These are phyloP conservation scores for Begonia peltatifolia DNA, from an alignment of 306 rosid species.

Conservation along the genomic window DNA sequence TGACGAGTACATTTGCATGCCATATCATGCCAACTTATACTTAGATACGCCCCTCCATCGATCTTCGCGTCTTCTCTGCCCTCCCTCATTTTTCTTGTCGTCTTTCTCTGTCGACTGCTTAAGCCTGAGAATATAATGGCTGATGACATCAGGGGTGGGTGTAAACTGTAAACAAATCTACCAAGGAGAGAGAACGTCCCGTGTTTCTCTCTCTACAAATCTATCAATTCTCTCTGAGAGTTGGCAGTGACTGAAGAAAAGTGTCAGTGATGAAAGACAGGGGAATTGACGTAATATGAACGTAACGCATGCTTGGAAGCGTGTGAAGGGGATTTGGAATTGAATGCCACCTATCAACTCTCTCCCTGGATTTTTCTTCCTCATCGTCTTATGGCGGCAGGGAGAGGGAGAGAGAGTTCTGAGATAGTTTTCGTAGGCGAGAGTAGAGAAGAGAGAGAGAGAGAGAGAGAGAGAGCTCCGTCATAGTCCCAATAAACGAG, in stretches of 20 bases:
- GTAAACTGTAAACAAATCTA: constrained; percentile 32
- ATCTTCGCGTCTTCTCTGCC: background rate
- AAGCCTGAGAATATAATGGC: background rate
- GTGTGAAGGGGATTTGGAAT: constrained; percentile 35
- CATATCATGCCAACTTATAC: constrained; percentile 75
- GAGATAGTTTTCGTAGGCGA: background rate
- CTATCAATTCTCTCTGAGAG: too few relatives aligned
- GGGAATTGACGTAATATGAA: constrained; percentile 31
- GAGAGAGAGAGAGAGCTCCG: constrained; percentile 32
- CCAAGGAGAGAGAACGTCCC: background rate
- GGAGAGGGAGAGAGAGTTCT: background rate
- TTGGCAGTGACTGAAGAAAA: background rate
- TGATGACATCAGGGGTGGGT: constrained; percentile 33
- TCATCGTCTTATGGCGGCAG: constrained; percentile 26
- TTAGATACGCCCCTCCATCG: constrained; percentile 19
- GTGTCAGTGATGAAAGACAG: constrained; percentile 7
- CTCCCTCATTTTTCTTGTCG: background rate
- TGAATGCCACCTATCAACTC: constrained; percentile 20
- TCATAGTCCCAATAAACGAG: constrained; percentile 77
- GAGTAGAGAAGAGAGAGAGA: background rate
- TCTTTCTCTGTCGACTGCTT: background rate
- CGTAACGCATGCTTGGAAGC: constrained; percentile 60
- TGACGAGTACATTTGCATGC: constrained; percentile 55
- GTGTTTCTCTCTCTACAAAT: too few relatives aligned
- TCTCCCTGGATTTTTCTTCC: constrained; percentile 27